Conservation (phyloP, 257 asterid species). For the Verbascum thapsus region DNA sequence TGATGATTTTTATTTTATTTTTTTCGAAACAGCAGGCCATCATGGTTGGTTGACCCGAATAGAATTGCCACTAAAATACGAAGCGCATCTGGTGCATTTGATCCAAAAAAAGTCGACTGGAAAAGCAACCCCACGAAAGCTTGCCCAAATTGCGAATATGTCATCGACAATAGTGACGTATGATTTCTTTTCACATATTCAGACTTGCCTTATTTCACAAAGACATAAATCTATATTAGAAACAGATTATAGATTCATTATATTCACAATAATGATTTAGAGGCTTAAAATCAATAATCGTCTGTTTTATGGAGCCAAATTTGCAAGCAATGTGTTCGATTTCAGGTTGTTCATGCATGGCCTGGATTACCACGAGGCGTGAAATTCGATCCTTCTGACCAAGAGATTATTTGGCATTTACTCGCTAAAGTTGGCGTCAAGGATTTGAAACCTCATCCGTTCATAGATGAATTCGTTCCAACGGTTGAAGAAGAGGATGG, state of each 20-base stretch:
- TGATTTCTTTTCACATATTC: constrained; percentile 16
- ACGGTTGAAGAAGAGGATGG: constrained; percentile 89
- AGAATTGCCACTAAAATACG: constrained; percentile 87
- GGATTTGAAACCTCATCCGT: constrained; percentile 64
- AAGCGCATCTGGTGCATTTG: constrained; percentile 70
- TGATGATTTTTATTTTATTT: constrained; percentile 23
- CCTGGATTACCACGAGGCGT: constrained; percentile 98
- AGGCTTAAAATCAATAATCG: no score
- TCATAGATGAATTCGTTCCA: constrained; percentile 80
- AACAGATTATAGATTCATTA: no score
- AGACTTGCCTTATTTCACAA: neutral
- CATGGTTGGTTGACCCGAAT: constrained; percentile 87
- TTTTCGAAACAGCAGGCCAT: constrained; percentile 49
- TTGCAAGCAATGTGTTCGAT: neutral
- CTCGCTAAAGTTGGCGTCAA: constrained; percentile 68
- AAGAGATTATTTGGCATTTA: constrained; percentile 82
- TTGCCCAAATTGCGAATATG: constrained; percentile 80
- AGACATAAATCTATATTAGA: no score
- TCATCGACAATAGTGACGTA: constrained; percentile 85
- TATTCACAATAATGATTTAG: no score
- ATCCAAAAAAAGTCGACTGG: constrained; percentile 60
- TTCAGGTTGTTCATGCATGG: constrained; percentile 81
- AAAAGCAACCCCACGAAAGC: constrained; percentile 84
- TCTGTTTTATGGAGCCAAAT: no score
- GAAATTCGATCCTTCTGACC: constrained; percentile 93